Base-by-base conservation (phyloP, 805 yeast species). In the Vanderwaltozyma tropicalis region DNA sequence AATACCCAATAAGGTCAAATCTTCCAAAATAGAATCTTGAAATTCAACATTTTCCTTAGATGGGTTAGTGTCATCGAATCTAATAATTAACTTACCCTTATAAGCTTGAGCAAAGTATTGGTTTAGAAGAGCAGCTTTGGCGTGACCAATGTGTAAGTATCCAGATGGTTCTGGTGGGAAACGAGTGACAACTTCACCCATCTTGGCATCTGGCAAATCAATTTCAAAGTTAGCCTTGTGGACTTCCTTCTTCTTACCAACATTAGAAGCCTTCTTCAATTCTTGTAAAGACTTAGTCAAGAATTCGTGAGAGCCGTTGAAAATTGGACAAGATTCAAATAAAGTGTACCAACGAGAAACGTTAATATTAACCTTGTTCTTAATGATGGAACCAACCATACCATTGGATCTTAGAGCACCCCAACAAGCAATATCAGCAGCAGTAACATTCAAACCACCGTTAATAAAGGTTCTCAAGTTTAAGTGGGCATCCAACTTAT, bases 131-230 rank as follows among this genome's bases (percentile, higher is more conserved):
- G 99, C 99, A 44, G 98, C 98, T 66, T 92, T 92, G 43, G 95
- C 98, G 61, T 92, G 99, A 50, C 99, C 98, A 61, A 92, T 89
- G 61, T 92, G 98, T 55, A 92, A 71, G 58, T 78, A 92, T 50
- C 98, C 98, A 63, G 94, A 89, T 30, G 98, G 98, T 66, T 92
- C 98, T 5, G 98, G 98, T 33, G 99, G 98, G 78, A 92, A 92
- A 68, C 99, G 82, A 38, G 98, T 94, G 38, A 94, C 97, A 41
- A 92, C 99, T 64, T 88, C 69, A 47, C 99, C 99, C 41, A 81
- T 78, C 54, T 74, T 78, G 41, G 99, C 99, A 59, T 78, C 94
- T 42, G 82, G 83, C 48, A 92, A 75, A 54, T 85, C 92, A 55
- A 92, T 92, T 60, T 88, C 96, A 50, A 82, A 92, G 63, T 82